Evolutionary conservation across 2,329 filamentous ascomycete genomes (phyloP), one percentile per base, ranked within the genome.

Genomic region (Ophiostoma perfectum): DNA sequence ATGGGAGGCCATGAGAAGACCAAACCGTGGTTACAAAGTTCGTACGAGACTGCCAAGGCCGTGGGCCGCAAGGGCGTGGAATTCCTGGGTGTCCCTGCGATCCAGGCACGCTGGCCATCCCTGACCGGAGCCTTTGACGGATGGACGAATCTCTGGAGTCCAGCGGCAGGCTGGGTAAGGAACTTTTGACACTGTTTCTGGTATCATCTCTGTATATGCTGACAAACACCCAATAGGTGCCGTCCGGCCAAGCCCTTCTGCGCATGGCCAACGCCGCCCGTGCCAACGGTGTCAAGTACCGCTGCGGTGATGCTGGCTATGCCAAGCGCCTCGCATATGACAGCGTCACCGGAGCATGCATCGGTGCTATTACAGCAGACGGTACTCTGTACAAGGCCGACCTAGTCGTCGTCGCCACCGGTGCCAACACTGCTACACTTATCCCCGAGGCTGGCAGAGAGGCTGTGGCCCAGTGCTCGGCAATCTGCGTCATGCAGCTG

Each of bases 391-490:
- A 52, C 49, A 18, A 52, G 2, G n/a, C 49, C n/a, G 49, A 8
- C n/a, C n/a, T 52, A 4, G 49, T 52, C 11, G 49, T 52, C 2
- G n/a, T 52, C 27, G 49, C 49, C 18, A 52, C 49, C 27, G 49
- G 42, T 1, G 85, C 86, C 0, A 88, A 82, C 78, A 88, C 85
- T 12, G 79, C 84, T 27, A 82, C 80, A 71, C 73, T 88, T 44
- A 78, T 88, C 63, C 83, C 85, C 69, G 76, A 82, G 7, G 79
- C 90, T 0, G 82, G 83, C 55, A 87, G 86, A 44, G 82, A 88
- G 63, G 85, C 85, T 52, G 82, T 84, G 66, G 85, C 88, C 1
- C 88, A 87, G 0, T 88, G 86, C 1, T 89, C 90, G 71, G 81
- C 83, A 0, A 77, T 91, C 66, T 84, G 83, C 12, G 90, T 90